Percentiles rank a stretch among this genome's conserved stretches.
Conservation (phyloP, 768 basidiomycete species). For the Auriscalpium microsporum region DNA sequence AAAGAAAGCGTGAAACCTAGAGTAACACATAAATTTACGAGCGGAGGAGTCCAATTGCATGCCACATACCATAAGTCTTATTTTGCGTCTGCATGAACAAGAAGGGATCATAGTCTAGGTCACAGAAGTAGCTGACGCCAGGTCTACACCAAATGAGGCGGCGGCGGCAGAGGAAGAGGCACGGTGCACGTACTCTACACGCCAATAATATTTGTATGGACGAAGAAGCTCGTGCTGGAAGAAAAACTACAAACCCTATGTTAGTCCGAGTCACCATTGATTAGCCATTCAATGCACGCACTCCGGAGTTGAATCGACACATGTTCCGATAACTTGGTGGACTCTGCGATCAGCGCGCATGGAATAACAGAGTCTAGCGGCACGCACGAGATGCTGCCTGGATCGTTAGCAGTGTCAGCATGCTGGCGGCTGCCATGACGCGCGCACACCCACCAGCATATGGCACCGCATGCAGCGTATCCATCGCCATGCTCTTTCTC, state of each 20-base stretch:
- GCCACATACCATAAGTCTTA: constrained; percentile 64
- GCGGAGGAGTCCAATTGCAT: not conserved
- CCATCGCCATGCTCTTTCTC: constrained; percentile 32
- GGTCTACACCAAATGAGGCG: constrained; percentile 39
- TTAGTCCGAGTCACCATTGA: not conserved
- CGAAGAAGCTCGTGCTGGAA: constrained; percentile 71
- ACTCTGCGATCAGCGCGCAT: too few species aligned
- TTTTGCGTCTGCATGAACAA: constrained; percentile 69
- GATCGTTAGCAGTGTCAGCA: too few species aligned
- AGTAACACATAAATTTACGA: not conserved
- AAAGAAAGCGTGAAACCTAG: constrained; percentile 74
- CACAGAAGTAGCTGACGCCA: constrained; percentile 73
- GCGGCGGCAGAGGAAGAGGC: too few species aligned
- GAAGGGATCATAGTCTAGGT: constrained; percentile 60
- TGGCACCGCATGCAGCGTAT: constrained; percentile 5
- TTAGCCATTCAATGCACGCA: constrained; percentile 13
- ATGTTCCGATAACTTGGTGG: constrained; percentile 36
- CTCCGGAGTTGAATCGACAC: constrained; percentile 46
- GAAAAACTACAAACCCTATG: constrained; percentile 52
- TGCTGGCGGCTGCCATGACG: not conserved
- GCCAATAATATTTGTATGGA: constrained; percentile 83
- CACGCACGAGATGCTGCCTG: constrained; percentile 9
- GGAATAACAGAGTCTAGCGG: not conserved
- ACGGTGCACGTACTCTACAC: constrained; percentile 58
- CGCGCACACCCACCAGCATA: not conserved